Base-by-base conservation (phyloP, 1,284 basidiomycete genomes). In the Apiotrichum veenhuisii region DNA sequence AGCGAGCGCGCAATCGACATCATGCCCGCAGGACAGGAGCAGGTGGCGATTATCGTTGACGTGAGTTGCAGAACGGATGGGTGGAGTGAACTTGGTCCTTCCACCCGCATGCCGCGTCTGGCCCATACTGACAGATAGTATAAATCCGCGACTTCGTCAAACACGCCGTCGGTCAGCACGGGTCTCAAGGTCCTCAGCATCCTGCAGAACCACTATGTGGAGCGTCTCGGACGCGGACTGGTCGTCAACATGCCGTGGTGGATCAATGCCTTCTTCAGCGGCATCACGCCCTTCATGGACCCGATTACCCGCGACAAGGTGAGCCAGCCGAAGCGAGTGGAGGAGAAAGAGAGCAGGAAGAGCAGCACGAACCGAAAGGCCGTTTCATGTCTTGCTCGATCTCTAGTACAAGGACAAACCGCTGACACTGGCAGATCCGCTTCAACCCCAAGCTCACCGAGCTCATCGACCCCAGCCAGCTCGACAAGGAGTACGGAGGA, bases 241-340 rank as follows among this genome's bases (percentile, higher is more conserved):
- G 86, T 94, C 38, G 84, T 88, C 50, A 91, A 93, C 71, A 85
- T 91, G 50, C 91, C 91, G 15, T 76, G 75, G 75, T 78, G 91
- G 52, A 82, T 92, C 56, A 88, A 80, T 69, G 89, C 90, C 69
- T 92, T 92, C 80, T 94, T 91, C 78, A 87, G 87, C 62, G 88
- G 87, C 38, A 87, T 96, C 63, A 80, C 85, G 9, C 91, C 91
- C 0, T 92, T 95, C 80, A 76, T 96, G 58, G 92, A 95, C 73
- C 91, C 91, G 7, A 83, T 92, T 43, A 95, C 92, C 0, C 82
- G 88, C 53, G 89, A 91, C 66, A 95, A 95, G n/a, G n/a, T n/a
- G n/a, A n/a, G n/a, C n/a, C n/a, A n/a, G n/a, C n/a, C n/a, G n/a
- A n/a, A n/a, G n/a, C n/a, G n/a, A n/a, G n/a, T n/a, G n/a, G n/a